phyloP scores from a whole-genome alignment of 2,329 filamentous ascomycete species.

The Aspergillus sp. region DNA sequence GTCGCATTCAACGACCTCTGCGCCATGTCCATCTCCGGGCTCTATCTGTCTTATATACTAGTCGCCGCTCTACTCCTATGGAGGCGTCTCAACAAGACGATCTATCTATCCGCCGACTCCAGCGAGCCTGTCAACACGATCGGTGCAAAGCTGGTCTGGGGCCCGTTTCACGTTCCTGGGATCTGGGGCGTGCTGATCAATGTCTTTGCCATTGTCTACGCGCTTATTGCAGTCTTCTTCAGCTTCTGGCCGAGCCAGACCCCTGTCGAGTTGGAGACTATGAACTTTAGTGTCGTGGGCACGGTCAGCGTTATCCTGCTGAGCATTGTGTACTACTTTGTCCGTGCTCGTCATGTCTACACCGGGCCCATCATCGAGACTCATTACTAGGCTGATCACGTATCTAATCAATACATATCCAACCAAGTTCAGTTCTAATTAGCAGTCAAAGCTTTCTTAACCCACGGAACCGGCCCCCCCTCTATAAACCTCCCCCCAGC shows the following conservation, averaged over 20 bases:
- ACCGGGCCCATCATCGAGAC: conserved; percentile 21
- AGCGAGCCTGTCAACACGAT: conserved; percentile 24
- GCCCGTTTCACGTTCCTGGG: conserved; percentile 28
- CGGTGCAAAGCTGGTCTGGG: conserved; percentile 31
- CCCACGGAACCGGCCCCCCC: not conserved
- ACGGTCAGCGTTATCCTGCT: conserved; percentile 43
- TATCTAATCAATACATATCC: too few species aligned
- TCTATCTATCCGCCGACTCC: conserved; percentile 1
- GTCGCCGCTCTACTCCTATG: conserved; percentile 29
- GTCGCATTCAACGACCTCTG: conserved; percentile 35
- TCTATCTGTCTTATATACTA: conserved; percentile 32
- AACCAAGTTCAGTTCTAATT: too few species aligned
- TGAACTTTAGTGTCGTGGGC: conserved; percentile 51
- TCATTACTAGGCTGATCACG: too few species aligned
- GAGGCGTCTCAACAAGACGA: conserved; percentile 23
- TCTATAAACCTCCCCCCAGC: not conserved
- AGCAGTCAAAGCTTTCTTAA: too few species aligned
- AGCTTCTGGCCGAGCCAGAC: conserved; percentile 48
- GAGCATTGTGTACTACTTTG: conserved; percentile 40
- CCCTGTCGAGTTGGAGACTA: conserved; percentile 39
- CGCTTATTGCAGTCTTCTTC: conserved; percentile 50
- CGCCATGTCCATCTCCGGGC: conserved; percentile 33
- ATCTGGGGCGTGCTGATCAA: conserved; percentile 46
- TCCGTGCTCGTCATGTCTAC: conserved; percentile 37
- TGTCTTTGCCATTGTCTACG: conserved; percentile 45